Evolutionary conservation across 768 basidiomycete species (phyloP).

Genomic region (Macrocybe gigantea): DNA sequence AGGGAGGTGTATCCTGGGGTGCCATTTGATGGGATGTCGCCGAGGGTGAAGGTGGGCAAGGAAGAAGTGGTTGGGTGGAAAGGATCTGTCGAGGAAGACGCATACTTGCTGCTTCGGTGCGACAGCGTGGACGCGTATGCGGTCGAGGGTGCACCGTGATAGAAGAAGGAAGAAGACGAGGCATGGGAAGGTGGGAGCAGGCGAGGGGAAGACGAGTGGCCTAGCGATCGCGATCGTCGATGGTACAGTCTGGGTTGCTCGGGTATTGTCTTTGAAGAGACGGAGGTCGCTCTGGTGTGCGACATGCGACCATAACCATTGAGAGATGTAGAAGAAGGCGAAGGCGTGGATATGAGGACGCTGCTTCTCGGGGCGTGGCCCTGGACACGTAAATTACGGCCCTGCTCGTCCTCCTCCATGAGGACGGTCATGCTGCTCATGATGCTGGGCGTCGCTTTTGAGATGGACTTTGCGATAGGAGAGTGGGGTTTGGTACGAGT

Average conservation of each 20-base stretch:
- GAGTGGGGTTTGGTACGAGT: constrained; percentile 16
- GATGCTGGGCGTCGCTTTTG: constrained; percentile 32
- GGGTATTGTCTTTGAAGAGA: constrained; percentile 1
- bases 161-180: neutral
- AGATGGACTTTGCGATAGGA: constrained; percentile 20
- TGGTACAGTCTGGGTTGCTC: constrained; percentile 2
- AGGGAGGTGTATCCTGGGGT: constrained; percentile 54
- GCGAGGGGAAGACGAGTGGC: too few relatives aligned
- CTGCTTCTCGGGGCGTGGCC: constrained; percentile 17
- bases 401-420: constrained; percentile 44
- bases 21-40: constrained; percentile 43
- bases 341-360: constrained; percentile 15
- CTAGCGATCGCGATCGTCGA: neutral
- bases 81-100: constrained; percentile 18
- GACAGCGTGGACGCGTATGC: constrained; percentile 4
- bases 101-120: constrained; percentile 9
- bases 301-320: neutral
- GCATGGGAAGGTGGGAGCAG: neutral
- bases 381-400: constrained; percentile 9
- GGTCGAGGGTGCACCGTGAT: neutral
- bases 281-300: neutral
- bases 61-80: constrained; percentile 13
- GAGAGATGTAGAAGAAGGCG: constrained; percentile 2
- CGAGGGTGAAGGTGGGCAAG: constrained; percentile 19
- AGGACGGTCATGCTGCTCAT: constrained; percentile 49